These are phyloP conservation scores for Peniophora sp. DNA, from an alignment of 1,284 basidiomycete species.

Conservation along the genomic window DNA sequence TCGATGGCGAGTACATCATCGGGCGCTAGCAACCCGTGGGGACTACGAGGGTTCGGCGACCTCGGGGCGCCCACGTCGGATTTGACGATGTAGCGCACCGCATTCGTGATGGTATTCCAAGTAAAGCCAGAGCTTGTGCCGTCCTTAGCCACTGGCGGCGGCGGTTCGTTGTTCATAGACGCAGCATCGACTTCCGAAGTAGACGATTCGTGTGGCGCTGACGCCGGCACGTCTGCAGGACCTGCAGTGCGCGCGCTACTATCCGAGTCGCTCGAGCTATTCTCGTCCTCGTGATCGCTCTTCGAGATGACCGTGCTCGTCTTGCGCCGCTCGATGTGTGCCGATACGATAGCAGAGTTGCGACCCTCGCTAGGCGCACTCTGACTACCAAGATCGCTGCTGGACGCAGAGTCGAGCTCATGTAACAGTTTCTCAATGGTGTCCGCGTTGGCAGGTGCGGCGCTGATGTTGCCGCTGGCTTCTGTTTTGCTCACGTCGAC, in stretches of 20 bases:
- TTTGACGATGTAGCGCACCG: constrained; percentile 50
- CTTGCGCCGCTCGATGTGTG: constrained; percentile 29
- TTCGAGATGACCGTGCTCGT: constrained; percentile 30
- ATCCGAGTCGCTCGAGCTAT: not conserved
- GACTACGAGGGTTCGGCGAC: constrained; percentile 12
- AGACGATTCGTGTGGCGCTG: not conserved
- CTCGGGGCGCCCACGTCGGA: constrained; percentile 12
- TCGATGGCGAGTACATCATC: constrained; percentile 42
- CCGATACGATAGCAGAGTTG: constrained; percentile 25
- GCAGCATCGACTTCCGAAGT: not conserved
- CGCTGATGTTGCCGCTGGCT: constrained; percentile 41
- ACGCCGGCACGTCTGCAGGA: not conserved
- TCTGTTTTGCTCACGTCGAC: constrained; percentile 44
- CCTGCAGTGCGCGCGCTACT: not conserved
- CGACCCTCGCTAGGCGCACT: constrained; percentile 14
- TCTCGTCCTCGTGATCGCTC: constrained; percentile 22
- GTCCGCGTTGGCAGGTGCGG: constrained; percentile 26
- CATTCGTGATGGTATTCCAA: constrained; percentile 43
- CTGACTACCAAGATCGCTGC: constrained; percentile 13
- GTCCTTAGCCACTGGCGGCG: not conserved
- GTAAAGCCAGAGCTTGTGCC: constrained; percentile 23
- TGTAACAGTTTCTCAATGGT: constrained; percentile 41
- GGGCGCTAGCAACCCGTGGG: constrained; percentile 40
- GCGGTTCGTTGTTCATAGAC: not conserved
- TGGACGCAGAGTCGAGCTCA: constrained; percentile 32